Evolutionary conservation across 192 early-diverging fungal species (phyloP).

Genomic region (Tieghemiomyces parasiticus): DNA sequence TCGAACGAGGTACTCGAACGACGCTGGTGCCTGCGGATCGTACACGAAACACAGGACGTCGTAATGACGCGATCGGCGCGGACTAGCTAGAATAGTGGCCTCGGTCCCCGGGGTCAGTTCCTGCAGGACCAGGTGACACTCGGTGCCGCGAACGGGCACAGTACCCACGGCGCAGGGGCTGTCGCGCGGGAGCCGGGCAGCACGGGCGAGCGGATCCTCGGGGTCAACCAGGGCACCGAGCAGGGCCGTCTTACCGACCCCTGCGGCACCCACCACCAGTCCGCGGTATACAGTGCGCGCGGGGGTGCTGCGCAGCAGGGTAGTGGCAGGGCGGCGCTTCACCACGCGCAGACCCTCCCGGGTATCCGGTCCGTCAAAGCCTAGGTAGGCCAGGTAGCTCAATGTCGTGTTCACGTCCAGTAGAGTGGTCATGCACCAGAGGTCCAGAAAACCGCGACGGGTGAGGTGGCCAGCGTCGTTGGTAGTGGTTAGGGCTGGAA

Average conservation of each 20-base stretch:
- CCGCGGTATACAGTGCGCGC: slow-evolving; percentile 69
- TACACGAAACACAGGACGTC: slow-evolving; percentile 93
- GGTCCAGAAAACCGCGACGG: slow-evolving; percentile 92
- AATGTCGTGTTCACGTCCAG: slow-evolving; percentile 80
- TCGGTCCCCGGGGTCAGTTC: slow-evolving; percentile 81
- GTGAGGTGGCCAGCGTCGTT: slow-evolving; percentile 82
- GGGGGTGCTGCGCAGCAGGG: slow-evolving; percentile 52
- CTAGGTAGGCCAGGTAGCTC: slow-evolving; percentile 91
- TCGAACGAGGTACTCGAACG: slow-evolving; percentile 80
- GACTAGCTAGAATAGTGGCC: slow-evolving; percentile 78
- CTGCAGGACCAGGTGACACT: slow-evolving; percentile 94
- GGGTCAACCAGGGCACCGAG: slow-evolving; percentile 73
- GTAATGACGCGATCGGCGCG: slow-evolving; percentile 69
- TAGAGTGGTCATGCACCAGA: slow-evolving; percentile 98
- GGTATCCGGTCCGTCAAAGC: slow-evolving; percentile 70
- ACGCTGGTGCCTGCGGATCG: slow-evolving; percentile 84
- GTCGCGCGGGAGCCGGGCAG: slow-evolving; percentile 60
- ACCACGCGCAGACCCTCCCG: slow-evolving; percentile 72
- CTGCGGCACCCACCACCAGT: slow-evolving; percentile 88
- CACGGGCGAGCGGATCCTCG: slow-evolving; percentile 61
- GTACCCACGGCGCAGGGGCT: slow-evolving; percentile 83
- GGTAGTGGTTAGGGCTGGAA: slow-evolving; percentile 82
- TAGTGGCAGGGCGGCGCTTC: slow-evolving; percentile 22
- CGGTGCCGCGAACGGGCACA: slow-evolving; percentile 83
- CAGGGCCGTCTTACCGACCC: slow-evolving; percentile 84